Base-by-base conservation (phyloP, 495 filamentous ascomycete genomes). In the Aspergillus affinis region DNA sequence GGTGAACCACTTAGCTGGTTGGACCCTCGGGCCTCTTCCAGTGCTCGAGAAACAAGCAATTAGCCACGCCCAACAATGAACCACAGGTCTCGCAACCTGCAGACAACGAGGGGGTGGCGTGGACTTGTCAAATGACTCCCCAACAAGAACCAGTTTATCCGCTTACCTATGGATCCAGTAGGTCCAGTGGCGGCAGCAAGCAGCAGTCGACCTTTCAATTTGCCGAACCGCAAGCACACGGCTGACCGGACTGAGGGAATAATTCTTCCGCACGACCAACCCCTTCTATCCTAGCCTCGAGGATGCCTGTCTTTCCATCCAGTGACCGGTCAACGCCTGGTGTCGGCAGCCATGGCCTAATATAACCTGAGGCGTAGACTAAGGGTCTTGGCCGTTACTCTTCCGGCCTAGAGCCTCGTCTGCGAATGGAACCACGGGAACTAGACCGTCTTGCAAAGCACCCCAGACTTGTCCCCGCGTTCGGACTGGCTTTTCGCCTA, bases 391-490 rank as follows among this genome's bases (percentile, higher is more conserved):
- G 60, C 60, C 48, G 29, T 48, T 57, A 36, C 49, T 7, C 26
- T 58, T 62, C 20, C 17, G 15, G 60, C 17, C 41, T 36, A 45
- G 52, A 45, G 45, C 23, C n/a, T 53, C 57, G 23, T 54, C 29
- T 32, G 32, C 20, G 18, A 41, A 41, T 58, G 55, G 55, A 45
- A 26, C 47, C n/a, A 46, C 46, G 51, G 55, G 20, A 23, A 41
- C 51, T 60, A 60, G 58, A 55, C 45, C 58, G 51, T 52, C 29
- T 15, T 48, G 45, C 27, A 51, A 45, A 51, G 46, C 48, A 51
- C 59, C 59, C 59, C 59, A 41, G 59, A 57, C 54, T 46, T 3
- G 44, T 48, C 60, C 55, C 60, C 41, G 41, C 55, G n/a, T 50
- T 50, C 36, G 44, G 26, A 32, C 29, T 58, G 47, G 55, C 46